Evolutionary conservation across 176 grass and related monocot species (phyloP).

Genomic region (Avena sativa): DNA sequence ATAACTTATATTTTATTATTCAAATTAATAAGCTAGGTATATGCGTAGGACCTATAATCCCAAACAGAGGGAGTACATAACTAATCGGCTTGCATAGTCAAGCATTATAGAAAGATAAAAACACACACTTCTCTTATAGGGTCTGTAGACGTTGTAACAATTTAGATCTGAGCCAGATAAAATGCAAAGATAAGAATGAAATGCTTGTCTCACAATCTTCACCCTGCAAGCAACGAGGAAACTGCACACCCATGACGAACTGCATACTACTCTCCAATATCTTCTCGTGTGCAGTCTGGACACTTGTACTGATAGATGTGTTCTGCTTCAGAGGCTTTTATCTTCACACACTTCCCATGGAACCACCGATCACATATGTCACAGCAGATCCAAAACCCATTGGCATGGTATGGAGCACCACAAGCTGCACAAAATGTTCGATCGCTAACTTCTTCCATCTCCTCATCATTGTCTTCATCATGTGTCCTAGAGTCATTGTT

Average conservation of each 20-base stretch:
- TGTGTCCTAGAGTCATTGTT: neutral
- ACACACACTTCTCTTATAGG: too few species aligned
- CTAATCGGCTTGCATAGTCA: too few species aligned
- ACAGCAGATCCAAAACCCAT: slow-evolving; percentile 15
- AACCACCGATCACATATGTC: slow-evolving; percentile 11
- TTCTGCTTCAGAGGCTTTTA: neutral
- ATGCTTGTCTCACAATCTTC: too few species aligned
- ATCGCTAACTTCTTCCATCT: neutral
- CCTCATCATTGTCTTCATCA: neutral
- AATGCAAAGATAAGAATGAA: too few species aligned
- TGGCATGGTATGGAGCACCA: slow-evolving; percentile 11
- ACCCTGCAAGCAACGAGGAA: too few species aligned
- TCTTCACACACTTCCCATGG: slow-evolving; percentile 13
- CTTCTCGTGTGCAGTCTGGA: neutral
- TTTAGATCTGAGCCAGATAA: too few species aligned
- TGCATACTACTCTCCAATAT: neutral
- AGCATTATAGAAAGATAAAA: too few species aligned
- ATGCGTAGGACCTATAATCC: too few species aligned
- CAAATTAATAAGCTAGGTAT: too few species aligned
- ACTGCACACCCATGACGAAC: neutral
- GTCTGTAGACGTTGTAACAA: too few species aligned
- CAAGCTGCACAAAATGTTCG: neutral
- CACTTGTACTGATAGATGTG: neutral
- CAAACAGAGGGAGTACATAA: too few species aligned
- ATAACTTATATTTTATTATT: too few species aligned